These are phyloP conservation scores for Solanum pennellii DNA, from an alignment of 257 asterid species.

Conservation along the genomic window DNA sequence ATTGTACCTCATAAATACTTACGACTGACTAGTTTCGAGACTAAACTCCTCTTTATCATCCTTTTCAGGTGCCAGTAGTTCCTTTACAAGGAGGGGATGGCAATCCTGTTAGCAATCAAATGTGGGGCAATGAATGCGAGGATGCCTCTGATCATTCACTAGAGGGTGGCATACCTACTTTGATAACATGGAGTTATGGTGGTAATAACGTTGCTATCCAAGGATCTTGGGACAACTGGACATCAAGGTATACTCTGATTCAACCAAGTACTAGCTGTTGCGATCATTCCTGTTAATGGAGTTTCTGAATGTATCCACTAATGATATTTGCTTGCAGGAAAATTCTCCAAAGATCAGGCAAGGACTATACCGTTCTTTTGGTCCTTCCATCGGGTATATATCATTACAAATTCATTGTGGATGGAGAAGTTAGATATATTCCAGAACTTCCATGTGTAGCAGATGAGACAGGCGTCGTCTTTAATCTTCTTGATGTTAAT, in stretches of 20 bases:
- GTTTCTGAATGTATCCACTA: not conserved
- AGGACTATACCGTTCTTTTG: conserved; percentile 73
- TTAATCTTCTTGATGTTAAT: conserved; percentile 77
- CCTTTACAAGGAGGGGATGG: conserved; percentile 48
- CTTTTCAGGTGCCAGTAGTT: conserved; percentile 50
- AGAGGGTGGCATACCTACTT: conserved; percentile 17
- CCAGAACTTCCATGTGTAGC: conserved; percentile 75
- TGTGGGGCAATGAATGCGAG: conserved; percentile 16
- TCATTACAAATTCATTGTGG: conserved; percentile 72
- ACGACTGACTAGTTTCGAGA: not conserved
- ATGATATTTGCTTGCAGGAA: conserved; percentile 39
- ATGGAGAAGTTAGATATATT: conserved; percentile 56
- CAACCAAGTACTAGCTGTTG: not conserved
- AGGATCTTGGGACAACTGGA: conserved; percentile 98
- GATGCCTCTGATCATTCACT: not conserved
- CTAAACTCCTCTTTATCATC: conserved; percentile 3
- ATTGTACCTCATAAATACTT: not conserved
- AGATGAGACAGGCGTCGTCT: conserved; percentile 44
- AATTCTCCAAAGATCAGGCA: conserved; percentile 70
- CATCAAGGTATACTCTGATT: conserved; percentile 43
- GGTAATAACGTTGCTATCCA: conserved; percentile 71
- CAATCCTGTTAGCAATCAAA: conserved; percentile 24
- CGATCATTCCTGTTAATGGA: not conserved
- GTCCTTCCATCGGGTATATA: conserved; percentile 74
- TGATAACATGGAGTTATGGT: conserved; percentile 23